Percentiles rank a stretch among this genome's conserved stretches.
phyloP scores from a whole-genome alignment of 108 stramenopile genomes.

The Cyclotella atomus region DNA sequence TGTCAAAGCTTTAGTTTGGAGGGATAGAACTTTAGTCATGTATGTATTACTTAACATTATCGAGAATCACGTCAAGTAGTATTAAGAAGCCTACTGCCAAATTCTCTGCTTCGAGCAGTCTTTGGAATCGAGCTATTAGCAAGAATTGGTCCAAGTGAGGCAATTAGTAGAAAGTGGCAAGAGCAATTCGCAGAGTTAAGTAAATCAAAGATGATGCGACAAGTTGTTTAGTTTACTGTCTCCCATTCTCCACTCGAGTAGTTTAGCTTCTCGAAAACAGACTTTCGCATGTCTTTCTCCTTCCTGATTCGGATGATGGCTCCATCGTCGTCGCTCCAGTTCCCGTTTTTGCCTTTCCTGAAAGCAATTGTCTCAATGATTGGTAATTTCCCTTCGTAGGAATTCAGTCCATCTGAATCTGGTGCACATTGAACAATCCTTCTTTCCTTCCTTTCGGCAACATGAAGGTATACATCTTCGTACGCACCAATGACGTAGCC shows the following conservation, averaged over 20 bases:
- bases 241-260: no score
- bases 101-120: no score
- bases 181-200: no score
- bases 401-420: not conserved
- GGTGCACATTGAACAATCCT: not conserved
- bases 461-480: not conserved
- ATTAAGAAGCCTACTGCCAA: no score
- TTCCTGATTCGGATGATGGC: not conserved
- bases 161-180: no score
- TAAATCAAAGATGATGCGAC: no score
- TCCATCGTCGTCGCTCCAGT: not conserved
- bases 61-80: no score
- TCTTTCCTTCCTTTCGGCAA: not conserved
- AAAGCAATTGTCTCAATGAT: not conserved
- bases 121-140: no score
- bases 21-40: no score
- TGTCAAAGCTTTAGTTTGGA: slow-evolving; percentile 31
- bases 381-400: not conserved
- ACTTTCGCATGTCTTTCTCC: not conserved
- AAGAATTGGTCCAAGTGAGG: no score
- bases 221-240: no score
- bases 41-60: no score
- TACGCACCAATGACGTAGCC: not conserved
- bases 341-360: not conserved
- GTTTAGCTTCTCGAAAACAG: not conserved